Base-by-base conservation (phyloP, 2,329 filamentous ascomycete genomes). In the Drechslerella coelobrocha region DNA sequence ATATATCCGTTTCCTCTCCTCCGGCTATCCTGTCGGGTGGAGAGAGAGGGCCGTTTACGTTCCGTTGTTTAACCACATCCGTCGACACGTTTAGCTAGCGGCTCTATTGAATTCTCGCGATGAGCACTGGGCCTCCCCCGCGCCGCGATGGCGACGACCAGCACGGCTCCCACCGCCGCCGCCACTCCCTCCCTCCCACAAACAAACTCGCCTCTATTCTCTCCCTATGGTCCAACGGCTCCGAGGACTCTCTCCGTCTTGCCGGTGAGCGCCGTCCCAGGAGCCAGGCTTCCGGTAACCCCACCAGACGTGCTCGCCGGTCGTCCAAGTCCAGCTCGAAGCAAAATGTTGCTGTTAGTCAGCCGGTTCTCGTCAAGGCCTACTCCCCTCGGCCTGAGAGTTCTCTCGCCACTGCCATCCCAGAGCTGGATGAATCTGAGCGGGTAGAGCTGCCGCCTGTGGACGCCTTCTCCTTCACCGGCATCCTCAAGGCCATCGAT, bases 401-500 rank as follows among this genome's bases (percentile, higher is more conserved):
- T 24, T 31, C 65, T 9, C 23, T 69, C 27, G 37, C 65, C 1
- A 37, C 51, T 21, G 50, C 65, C 10, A 69, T 69, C 21, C 65
- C 52, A 17, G 65, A 69, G 26, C 51, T 62, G 8, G 65, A 75
- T 29, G 75, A 76, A 29, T 61, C 65, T 37, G 74, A 76, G 27
- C 62, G 73, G 26, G 65, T 75, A 23, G 65, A 66, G 17, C 73
- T 76, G 45, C 75, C 75, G 26, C 66, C 69, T 17, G 71, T 76
- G 60, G 74, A 75, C 47, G 74, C 74, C 26, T 76, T 76, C 53
- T 75, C 75, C 23, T 76, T 75, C 50, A 73, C 61, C 50, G 72
- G 73, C 12, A 76, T 76, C 68, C 56, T 76, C 39, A 76, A 75
- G 48, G 66, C 74, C 27, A 73, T 76, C 10, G 74, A 76, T 24